Conservation (phyloP, 2,329 filamentous ascomycete genomes). For the Fusarium sp. region DNA sequence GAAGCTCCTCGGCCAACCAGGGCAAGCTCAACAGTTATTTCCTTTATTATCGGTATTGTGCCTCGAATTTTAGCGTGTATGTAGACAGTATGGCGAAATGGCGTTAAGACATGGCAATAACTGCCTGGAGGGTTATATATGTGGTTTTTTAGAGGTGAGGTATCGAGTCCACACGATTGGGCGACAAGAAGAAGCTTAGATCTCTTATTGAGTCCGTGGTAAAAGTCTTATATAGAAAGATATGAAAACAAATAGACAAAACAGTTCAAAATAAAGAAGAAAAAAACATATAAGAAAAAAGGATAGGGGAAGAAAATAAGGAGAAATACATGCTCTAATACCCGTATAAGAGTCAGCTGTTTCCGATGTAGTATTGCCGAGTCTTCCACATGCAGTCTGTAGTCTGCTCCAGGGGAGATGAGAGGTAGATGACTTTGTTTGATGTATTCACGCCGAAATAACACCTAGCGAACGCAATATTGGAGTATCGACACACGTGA, state of each 20-base stretch:
- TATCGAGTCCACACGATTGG: background rate
- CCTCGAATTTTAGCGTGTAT: background rate
- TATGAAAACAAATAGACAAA: background rate
- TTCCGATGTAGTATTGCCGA: background rate
- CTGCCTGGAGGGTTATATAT: background rate
- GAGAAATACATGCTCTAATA: background rate
- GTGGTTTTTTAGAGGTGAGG: background rate
- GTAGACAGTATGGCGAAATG: slow-evolving; percentile 12
- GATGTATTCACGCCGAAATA: background rate
- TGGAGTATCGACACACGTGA: background rate
- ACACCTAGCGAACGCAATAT: background rate
- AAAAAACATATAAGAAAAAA: background rate
- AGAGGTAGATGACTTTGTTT: background rate
- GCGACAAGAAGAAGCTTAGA: background rate
- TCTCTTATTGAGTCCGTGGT: background rate
- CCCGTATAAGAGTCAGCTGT: background rate
- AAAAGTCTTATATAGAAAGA: background rate
- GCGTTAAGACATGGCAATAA: slow-evolving; percentile 4
- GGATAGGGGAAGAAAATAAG: background rate
- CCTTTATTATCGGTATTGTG: background rate
- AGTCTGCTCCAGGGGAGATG: background rate
- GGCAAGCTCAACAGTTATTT: too few relatives aligned
- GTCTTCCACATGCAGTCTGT: background rate
- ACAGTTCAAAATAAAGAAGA: background rate
- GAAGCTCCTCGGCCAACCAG: background rate